Evolutionary conservation across 306 rosid species (phyloP).

Genomic region (Dicorynia guianensis): DNA sequence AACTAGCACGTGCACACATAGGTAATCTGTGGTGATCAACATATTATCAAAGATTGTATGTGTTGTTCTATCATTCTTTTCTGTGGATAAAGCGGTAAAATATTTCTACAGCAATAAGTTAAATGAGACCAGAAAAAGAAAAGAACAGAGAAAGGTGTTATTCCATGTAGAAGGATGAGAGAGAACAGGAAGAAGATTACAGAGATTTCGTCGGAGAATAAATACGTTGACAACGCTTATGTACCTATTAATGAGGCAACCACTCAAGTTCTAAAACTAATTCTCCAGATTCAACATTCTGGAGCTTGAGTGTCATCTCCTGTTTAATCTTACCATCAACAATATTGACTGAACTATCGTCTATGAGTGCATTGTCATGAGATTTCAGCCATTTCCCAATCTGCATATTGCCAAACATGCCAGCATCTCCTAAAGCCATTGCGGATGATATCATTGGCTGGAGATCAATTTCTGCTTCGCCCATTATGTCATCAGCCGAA

Average conservation of each 20-base stretch:
- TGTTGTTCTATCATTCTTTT: not conserved
- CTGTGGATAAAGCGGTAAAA: slow-evolving; percentile 32
- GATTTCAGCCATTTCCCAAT: slow-evolving; percentile 98
- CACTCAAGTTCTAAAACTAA: slow-evolving; percentile 86
- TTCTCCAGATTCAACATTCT: slow-evolving; percentile 93
- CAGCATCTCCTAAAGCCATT: slow-evolving; percentile 92
- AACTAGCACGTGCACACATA: not conserved
- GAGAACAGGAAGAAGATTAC: slow-evolving; percentile 36
- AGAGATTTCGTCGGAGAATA: slow-evolving; percentile 43
- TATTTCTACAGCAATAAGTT: slow-evolving; percentile 32
- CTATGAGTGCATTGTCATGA: slow-evolving; percentile 78
- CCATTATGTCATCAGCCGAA: slow-evolving; percentile 98
- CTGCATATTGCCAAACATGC: slow-evolving; percentile 92
- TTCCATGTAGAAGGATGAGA: slow-evolving; percentile 38
- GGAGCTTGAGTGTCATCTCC: slow-evolving; percentile 76
- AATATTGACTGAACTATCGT: slow-evolving; percentile 83
- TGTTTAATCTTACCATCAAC: slow-evolving; percentile 80
- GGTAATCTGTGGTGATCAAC: slow-evolving; percentile 1
- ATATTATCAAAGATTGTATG: not conserved
- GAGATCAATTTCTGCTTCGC: slow-evolving; percentile 96
- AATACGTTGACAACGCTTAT: slow-evolving; percentile 31
- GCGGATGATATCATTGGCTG: slow-evolving; percentile 96
- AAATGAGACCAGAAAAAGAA: slow-evolving; percentile 20
- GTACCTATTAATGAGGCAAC: slow-evolving; percentile 88
- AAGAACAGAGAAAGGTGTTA: slow-evolving; percentile 28